These are phyloP conservation scores for Phaeosphaeria sp. DNA, from an alignment of 2,329 filamentous ascomycete genomes.

Conservation along the genomic window DNA sequence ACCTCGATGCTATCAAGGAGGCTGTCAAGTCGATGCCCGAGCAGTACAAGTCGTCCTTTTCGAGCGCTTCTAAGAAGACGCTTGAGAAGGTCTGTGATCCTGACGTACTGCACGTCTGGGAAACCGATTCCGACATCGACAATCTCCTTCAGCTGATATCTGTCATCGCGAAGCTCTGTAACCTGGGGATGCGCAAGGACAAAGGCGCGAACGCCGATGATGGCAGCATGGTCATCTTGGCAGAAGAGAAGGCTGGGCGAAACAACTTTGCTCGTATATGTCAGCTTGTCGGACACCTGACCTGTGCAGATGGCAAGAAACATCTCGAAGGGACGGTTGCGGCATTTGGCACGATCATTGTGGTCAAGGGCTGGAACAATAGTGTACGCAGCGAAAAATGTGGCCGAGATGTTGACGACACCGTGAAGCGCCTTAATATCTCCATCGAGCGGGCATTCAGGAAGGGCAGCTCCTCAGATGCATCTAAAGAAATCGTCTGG, in stretches of 20 bases:
- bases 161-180: conserved; percentile 36
- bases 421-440: conserved; percentile 31
- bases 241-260: conserved; percentile 19
- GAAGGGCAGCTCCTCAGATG: conserved; percentile 5
- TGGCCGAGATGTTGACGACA: conserved; percentile 17
- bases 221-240: conserved; percentile 39
- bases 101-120: conserved; percentile 41
- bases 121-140: conserved; percentile 40
- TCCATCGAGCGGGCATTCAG: conserved; percentile 29
- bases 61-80: conserved; percentile 23
- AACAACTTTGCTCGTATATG: conserved; percentile 36
- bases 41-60: conserved; percentile 30
- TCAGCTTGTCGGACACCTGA: conserved; percentile 35
- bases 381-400: conserved; percentile 9
- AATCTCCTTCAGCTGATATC: conserved; percentile 39
- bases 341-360: conserved; percentile 33
- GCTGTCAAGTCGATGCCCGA: conserved; percentile 31
- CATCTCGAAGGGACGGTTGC: conserved; percentile 34
- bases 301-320: conserved; percentile 19
- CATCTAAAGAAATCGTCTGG: conserved; percentile 36
- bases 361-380: conserved; percentile 39
- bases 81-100: conserved; percentile 30
- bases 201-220: conserved; percentile 16
- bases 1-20: conserved; percentile 31
- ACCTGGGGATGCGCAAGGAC: conserved; percentile 25